Evolutionary conservation across 2,329 filamentous ascomycete species (phyloP).

Genomic region (Nigrospora oryzae): DNA sequence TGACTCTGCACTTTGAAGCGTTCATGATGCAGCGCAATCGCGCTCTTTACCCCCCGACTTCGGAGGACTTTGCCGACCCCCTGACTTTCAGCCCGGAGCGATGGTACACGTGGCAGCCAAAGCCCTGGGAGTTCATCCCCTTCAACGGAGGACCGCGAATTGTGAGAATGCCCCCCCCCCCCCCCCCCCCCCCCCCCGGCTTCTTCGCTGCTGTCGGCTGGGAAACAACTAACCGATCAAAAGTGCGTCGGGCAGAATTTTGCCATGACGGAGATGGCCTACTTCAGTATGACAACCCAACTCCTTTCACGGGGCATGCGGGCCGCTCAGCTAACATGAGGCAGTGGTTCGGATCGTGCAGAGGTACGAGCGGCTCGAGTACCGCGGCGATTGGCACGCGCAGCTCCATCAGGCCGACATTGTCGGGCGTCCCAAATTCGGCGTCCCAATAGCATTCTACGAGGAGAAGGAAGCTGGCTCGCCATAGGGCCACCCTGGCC

Average conservation of each 20-base stretch:
- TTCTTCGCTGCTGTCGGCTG: neutral
- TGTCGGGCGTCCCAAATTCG: conserved; percentile 26
- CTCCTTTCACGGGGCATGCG: no score
- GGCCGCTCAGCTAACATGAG: neutral
- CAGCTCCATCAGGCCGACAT: conserved; percentile 34
- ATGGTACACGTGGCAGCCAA: conserved; percentile 31
- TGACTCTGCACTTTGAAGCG: no score
- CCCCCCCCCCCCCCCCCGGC: conserved; percentile 12
- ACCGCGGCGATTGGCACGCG: conserved; percentile 32
- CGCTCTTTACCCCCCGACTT: conserved; percentile 44
- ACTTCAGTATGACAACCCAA: conserved; percentile 22
- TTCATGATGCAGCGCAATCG: conserved; percentile 40
- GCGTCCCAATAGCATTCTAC: conserved; percentile 1
- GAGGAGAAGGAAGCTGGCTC: neutral
- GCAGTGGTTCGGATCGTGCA: conserved; percentile 45
- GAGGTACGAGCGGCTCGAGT: conserved; percentile 48
- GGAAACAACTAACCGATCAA: neutral
- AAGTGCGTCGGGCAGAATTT: conserved; percentile 50
- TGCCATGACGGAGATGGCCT: conserved; percentile 50
- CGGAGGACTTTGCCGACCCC: conserved; percentile 18
- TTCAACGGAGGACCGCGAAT: conserved; percentile 38
- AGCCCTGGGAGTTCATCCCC: conserved; percentile 36
- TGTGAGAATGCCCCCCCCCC: no score
- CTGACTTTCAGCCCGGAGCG: conserved; percentile 34
- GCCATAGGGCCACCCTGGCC: no score